phyloP scores from a whole-genome alignment of 108 stramenopile genomes.

The Cyclotella cryptica region DNA sequence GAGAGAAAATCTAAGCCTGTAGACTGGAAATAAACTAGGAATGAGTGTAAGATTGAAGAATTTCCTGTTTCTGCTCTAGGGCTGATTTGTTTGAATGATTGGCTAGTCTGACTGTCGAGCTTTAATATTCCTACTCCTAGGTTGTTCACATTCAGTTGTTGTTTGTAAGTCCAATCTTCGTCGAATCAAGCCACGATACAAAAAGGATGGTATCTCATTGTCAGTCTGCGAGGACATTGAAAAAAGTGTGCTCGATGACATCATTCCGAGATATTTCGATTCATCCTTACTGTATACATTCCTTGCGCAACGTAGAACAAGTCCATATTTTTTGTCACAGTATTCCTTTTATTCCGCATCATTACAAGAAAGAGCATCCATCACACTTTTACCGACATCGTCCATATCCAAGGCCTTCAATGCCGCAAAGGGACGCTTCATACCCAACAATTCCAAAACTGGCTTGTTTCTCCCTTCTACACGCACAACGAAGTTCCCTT shows the following conservation, averaged over 20 bases:
- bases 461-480: conserved; percentile 73
- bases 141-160: too few species aligned
- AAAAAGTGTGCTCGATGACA: conserved; percentile 8
- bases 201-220: background rate
- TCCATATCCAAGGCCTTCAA: conserved; percentile 92
- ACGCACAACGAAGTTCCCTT: conserved; percentile 81
- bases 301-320: background rate
- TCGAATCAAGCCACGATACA: background rate
- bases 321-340: background rate
- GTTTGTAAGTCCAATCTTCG: background rate
- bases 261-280: conserved; percentile 27
- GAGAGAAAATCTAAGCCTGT: conserved; percentile 31
- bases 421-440: conserved; percentile 85
- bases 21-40: conserved; percentile 26
- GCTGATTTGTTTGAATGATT: background rate
- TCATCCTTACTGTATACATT: background rate
- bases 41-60: background rate
- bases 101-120: background rate
- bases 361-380: conserved; percentile 20
- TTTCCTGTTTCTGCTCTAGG: background rate
- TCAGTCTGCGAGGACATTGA: background rate
- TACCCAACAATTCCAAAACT: conserved; percentile 72
- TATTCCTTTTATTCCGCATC: background rate
- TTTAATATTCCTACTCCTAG: conserved; percentile 10
- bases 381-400: conserved; percentile 50